Evolutionary conservation across 1,284 basidiomycete genomes (phyloP), one percentile per base, ranked within the genome.

Genomic region (Irpex sp.): DNA sequence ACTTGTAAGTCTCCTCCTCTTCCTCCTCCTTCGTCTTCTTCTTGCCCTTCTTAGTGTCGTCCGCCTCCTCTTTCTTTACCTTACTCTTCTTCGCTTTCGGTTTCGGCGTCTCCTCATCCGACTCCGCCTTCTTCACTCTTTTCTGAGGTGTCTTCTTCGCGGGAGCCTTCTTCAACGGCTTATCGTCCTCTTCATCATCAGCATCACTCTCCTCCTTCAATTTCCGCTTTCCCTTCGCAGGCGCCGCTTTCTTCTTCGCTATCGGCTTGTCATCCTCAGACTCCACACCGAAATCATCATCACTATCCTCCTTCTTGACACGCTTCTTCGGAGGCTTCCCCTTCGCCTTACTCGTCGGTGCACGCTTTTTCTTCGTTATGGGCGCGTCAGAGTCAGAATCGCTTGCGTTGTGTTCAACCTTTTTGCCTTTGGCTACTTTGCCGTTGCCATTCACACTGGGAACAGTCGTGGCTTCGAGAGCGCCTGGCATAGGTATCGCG

Each of bases 1-100:
- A 96, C 68, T 86, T 85, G 75, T 86, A 93, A 51, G 85, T 79
- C 61, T 89, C 88, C 68, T 90, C 90, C 64, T 87, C 77, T 57
- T 82, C 82, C 60, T 85, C 83, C 58, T 86, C 86, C 64, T 88
- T 81, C 69, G 82, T 84, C 70, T 87, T 85, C 71, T 83, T 79
- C 61, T 78, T 81, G 47, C 72, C 76, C 69, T 80, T 82, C 62
- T 75, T 75, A n/a, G 75, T 71, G 5, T 74, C 74, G 8, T 65
- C 72, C 6, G 73, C 70, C 9, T 72, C 73, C 54, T 77, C 79
- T 68, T 69, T 73, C 69, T 72, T 73, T 36, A 66, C 66, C 56
- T 77, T 73, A 21, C 65, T 70, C 63, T 76, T 77, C 55, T 68
- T 72, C 7, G 66, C 67, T 59, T 75, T 74, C 67, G 74, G 74